Evolutionary conservation across 2,329 filamentous ascomycete species (phyloP).

Genomic region (Xylaria sp.): DNA sequence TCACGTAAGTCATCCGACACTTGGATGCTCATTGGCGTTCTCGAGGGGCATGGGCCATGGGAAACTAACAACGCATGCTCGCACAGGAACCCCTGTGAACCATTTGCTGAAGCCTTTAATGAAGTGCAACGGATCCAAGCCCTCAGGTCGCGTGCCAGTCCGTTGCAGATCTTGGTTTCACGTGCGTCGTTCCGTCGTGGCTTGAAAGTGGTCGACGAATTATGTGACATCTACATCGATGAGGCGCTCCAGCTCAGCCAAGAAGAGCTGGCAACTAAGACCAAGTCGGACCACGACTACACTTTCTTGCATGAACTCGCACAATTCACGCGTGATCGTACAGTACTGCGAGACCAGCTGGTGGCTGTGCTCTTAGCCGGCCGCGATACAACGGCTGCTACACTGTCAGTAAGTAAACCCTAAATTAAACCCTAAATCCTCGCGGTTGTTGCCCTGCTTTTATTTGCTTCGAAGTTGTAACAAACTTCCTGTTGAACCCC

Average conservation of each 20-base stretch:
- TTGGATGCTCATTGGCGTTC: neutral
- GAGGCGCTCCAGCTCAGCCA: constrained; percentile 70
- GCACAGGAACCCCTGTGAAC: constrained; percentile 62
- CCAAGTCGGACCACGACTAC: constrained; percentile 73
- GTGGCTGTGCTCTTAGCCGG: constrained; percentile 83
- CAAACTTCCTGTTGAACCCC: no score
- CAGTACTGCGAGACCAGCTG: constrained; percentile 82
- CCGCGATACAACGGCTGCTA: constrained; percentile 84
- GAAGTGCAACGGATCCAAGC: constrained; percentile 78
- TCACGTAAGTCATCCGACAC: constrained; percentile 49
- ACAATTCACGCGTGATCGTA: constrained; percentile 73
- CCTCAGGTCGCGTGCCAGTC: constrained; percentile 68
- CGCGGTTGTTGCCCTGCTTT: neutral
- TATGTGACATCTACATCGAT: constrained; percentile 80
- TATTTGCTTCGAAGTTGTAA: no score
- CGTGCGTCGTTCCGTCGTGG: constrained; percentile 66
- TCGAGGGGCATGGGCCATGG: neutral
- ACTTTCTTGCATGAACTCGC: constrained; percentile 89
- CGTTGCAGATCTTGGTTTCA: constrained; percentile 67
- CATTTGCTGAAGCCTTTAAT: constrained; percentile 82
- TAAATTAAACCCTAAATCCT: neutral
- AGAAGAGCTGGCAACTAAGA: constrained; percentile 74
- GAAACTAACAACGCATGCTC: neutral
- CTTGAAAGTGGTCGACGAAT: constrained; percentile 73
- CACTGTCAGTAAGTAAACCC: constrained; percentile 55